These are phyloP conservation scores for Helianthus tuberosus DNA, from an alignment of 129 eudicot species.

Conservation along the genomic window DNA sequence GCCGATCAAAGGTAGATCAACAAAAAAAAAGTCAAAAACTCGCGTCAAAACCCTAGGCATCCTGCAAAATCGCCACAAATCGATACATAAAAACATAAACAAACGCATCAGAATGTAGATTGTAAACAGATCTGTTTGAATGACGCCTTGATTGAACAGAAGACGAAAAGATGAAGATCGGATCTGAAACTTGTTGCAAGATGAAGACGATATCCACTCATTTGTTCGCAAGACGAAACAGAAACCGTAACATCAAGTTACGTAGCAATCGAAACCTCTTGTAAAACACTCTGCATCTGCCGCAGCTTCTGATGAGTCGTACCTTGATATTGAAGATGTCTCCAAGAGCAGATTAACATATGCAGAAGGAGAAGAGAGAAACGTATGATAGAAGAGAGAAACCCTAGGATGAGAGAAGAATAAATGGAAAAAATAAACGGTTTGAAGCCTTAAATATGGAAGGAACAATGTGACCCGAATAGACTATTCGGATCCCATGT, in stretches of 20 bases:
- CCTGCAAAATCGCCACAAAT: background rate
- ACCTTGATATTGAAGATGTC: conserved; percentile 10
- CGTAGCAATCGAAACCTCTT: conserved; percentile 30
- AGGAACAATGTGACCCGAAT: too few species aligned
- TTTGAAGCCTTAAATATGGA: too few species aligned
- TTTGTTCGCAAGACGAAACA: background rate
- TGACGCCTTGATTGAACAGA: background rate
- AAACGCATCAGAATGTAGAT: background rate
- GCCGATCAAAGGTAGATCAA: conserved; percentile 4
- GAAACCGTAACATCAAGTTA: background rate
- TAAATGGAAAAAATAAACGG: too few species aligned
- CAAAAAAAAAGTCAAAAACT: background rate
- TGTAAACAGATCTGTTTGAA: conserved; percentile 10
- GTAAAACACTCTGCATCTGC: conserved; percentile 35
- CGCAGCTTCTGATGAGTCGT: conserved; percentile 18
- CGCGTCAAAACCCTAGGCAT: conserved; percentile 10
- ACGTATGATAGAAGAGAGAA: too few species aligned
- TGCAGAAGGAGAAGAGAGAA: too few species aligned
- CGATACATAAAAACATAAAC: background rate
- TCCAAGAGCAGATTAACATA: too few species aligned
- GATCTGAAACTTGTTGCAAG: conserved; percentile 5
- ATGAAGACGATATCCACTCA: background rate
- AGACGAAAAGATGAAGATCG: background rate
- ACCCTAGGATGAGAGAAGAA: too few species aligned
- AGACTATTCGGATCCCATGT: too few species aligned